Evolutionary conservation across 2,329 filamentous ascomycete genomes (phyloP), one percentile per base, ranked within the genome.

Genomic region (Talaromyces sp.): DNA sequence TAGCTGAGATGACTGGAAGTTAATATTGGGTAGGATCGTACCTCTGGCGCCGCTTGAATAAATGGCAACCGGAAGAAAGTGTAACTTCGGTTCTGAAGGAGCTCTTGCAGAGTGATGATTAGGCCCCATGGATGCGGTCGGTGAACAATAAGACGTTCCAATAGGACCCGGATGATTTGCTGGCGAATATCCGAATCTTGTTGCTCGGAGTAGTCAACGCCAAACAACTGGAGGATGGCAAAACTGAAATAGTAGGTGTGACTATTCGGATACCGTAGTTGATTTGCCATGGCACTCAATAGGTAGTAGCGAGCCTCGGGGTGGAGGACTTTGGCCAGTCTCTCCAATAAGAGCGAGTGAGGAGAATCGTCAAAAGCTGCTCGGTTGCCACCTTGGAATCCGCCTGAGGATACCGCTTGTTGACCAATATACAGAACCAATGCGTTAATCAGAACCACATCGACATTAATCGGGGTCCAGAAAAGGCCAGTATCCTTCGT

Each of bases 51-150:
- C 67, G 89, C 85, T 81, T 96, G 96, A 77, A 98, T 90, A 70
- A 96, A 97, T 30, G 91, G 90, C 67, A 96, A 83, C 57, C 95
- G 91, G 81, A 96, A 98, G 82, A 99, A 96, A 71, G 87, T 87
- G 76, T 94, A 96, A 72, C 88, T 91, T 59, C 90, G 88, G 73
- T 96, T 97, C 82, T 96, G 96, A 67, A 96, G 83, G 61, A 99
- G 84, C 79, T 98, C 95, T 65, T 95, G 80, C 64, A 96, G 84
- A 40, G 92, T 94, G 65, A 93, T 88, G 73, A 97, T 88, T 51
- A 99, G 80, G 12, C 96, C 96, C 94, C 94, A 98, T 18, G 96
- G 94, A 74, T 98, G 94, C 58, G 94, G 94, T 79, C 93, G 92
- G 74, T 91, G 92, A 27, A 92, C 90, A 63, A 96, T 86, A 54